Evolutionary conservation across 306 rosid genomes (phyloP), one percentile per base, ranked within the genome.

Genomic region (Quercus gilva): DNA sequence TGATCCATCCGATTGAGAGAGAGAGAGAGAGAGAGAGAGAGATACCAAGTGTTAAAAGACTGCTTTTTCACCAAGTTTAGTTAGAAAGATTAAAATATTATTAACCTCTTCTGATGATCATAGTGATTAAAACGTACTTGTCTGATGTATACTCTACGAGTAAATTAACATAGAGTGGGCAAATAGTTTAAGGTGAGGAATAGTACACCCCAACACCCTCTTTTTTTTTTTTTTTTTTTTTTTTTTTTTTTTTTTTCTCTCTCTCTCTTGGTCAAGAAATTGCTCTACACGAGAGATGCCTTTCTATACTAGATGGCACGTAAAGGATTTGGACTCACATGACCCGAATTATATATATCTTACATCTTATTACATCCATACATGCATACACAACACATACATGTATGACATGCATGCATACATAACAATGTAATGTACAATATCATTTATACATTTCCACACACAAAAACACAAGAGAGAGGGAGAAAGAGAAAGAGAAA

Each of bases 251-350:
- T 12, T 29, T 21, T 31, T 17, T 3, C n/a, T n/a, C n/a, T n/a
- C n/a, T n/a, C n/a, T n/a, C n/a, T 1, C 17, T 20, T 1, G 49
- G 72, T 35, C 52, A 35, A 35, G 17, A 14, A 23, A 21, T 71
- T 73, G 68, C 60, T 45, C 72, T 64, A 26, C 74, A 71, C 35
- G 41, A 64, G 60, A 69, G 65, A 78, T 43, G 20, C 55, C 21
- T 55, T 74, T 67, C 45, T 75, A 69, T 55, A 70, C 61, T 77
- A 84, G 81, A 77, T 81, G 83, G 80, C 80, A 76, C 71, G 59
- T 79, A 65, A 77, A 82, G 68, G 26, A 52, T 57, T 73, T 82
- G 84, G 83, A 52, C 53, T 90, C 91, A 87, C 91, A 84, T 84
- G 93, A 73, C 76, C 79, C 80, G 17, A 74, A 76, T 82, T 85